Evolutionary conservation across 2,329 filamentous ascomycete genomes (phyloP), one percentile per base, ranked within the genome.

Genomic region (Fusarium nematophilum): DNA sequence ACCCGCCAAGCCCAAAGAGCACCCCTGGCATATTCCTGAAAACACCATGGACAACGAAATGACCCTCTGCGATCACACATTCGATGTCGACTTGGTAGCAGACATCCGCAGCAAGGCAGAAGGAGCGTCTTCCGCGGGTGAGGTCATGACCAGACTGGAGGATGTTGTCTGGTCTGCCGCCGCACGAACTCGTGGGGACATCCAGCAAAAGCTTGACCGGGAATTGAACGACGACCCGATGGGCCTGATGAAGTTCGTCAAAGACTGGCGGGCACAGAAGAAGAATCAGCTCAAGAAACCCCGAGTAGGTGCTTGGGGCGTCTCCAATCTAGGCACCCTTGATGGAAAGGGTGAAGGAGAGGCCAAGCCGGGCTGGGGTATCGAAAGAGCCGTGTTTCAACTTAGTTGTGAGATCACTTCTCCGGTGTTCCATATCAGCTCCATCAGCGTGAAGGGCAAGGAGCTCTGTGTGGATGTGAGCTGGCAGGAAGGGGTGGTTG

Each of bases 291-390:
- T 62, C 15, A 56, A 63, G 39, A 70, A 66, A 46, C 67, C 71
- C 11, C 61, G 71, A 10, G 43, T 36, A 9, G 30, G 53, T 10
- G 59, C 61, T 1, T 67, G 67, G 62, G 46, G 57, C 14, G 60
- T 72, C 8, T 70, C 66, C 17, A 73, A 73, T 50, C 49, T 73
- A 3, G 71, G 71, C 6, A 64, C 58, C 6, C 27, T 73, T 2
- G 66, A 71, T 37, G 70, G 62, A 15, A 36, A 26, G 6, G 25
- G 25, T 14, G 40, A 42, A n/a, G 43, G 26, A 9, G 6, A 46
- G 10, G 26, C 8, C 5, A 18, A 37, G 5, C 5, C 17, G 3
- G 49, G 27, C 8, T 72, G 70, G 70, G 53, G 39, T 17, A 65
- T 72, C 7, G 46, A 59, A 54, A 42, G 45, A 43, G 36, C 68